A percentile compares a stretch with the other conserved stretches of the same genome.
Evolutionary conservation across 345 rosid genomes (phyloP).

Genomic region (Camelina neglecta): DNA sequence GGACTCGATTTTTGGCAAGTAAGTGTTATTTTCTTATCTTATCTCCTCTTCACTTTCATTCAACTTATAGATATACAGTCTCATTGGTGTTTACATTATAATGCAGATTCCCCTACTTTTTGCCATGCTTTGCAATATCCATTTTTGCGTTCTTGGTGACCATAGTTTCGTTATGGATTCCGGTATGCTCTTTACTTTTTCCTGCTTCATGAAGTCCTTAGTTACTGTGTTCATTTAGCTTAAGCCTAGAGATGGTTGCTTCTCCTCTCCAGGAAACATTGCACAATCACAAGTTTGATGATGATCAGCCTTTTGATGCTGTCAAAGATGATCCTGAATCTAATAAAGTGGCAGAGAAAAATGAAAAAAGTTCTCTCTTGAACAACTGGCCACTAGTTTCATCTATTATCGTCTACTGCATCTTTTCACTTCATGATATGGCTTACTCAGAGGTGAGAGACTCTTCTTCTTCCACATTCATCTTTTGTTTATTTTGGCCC

Average conservation of each 20-base stretch:
- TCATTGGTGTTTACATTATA: slow-evolving; percentile 23
- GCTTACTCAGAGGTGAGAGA: slow-evolving; percentile 81
- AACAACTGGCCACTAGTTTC: slow-evolving; percentile 93
- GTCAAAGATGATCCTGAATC: slow-evolving; percentile 50
- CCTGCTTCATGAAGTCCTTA: background rate
- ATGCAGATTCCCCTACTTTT: slow-evolving; percentile 83
- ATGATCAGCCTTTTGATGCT: slow-evolving; percentile 49
- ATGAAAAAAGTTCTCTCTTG: slow-evolving; percentile 49
- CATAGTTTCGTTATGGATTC: slow-evolving; percentile 65
- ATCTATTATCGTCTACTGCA: slow-evolving; percentile 78
- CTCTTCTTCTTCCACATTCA: slow-evolving; percentile 11
- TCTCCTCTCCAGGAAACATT: slow-evolving; percentile 63
- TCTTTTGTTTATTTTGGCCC: background rate
- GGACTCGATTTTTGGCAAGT: slow-evolving; percentile 78
- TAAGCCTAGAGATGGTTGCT: slow-evolving; percentile 29
- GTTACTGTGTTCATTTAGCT: slow-evolving; percentile 16
- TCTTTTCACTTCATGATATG: slow-evolving; percentile 94
- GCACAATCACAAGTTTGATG: slow-evolving; percentile 57
- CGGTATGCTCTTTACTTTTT: slow-evolving; percentile 51
- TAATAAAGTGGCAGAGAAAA: slow-evolving; percentile 34
- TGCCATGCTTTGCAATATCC: slow-evolving; percentile 72
- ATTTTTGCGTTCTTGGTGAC: slow-evolving; percentile 64
- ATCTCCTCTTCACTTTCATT: background rate
- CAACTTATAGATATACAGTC: slow-evolving; percentile 3
- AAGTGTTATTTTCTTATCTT: slow-evolving; percentile 14